These are phyloP conservation scores for Thymus quinquecostatus DNA, from an alignment of 257 asterid species.

Conservation along the genomic window DNA sequence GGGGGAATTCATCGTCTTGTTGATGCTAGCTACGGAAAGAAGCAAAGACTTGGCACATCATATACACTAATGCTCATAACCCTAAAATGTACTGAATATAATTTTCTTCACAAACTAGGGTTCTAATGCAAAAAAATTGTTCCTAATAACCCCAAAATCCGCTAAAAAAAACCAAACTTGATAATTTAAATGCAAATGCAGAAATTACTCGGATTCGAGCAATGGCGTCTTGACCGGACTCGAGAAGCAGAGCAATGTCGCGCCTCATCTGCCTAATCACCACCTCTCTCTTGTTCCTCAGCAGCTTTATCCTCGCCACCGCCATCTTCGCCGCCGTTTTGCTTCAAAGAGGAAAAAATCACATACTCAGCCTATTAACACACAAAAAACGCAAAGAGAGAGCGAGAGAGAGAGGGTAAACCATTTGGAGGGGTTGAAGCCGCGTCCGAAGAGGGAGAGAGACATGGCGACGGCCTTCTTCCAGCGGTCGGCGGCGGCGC, in stretches of 20 bases:
- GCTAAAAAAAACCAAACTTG: not conserved
- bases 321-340: constrained; percentile 98
- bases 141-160: not conserved
- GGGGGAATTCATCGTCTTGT: too few relatives aligned
- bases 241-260: constrained; percentile 90
- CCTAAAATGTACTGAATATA: not conserved
- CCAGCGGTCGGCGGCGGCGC: constrained; percentile 57
- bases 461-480: constrained; percentile 70
- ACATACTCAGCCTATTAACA: constrained; percentile 16
- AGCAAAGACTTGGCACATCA: not conserved
- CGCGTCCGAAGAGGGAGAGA: constrained; percentile 54
- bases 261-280: constrained; percentile 96
- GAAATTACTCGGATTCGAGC: constrained; percentile 81
- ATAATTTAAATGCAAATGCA: not conserved
- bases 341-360: constrained; percentile 36
- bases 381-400: not conserved
- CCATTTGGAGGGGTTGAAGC: constrained; percentile 92
- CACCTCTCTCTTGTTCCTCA: constrained; percentile 95
- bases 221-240: constrained; percentile 84
- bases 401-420: constrained; percentile 7
- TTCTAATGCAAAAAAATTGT: not conserved
- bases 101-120: not conserved
- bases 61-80: not conserved
- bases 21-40: not conserved
- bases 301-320: constrained; percentile 90